These are phyloP conservation scores for Fusarium humuli DNA, from an alignment of 2,329 filamentous ascomycete genomes.

Conservation along the genomic window DNA sequence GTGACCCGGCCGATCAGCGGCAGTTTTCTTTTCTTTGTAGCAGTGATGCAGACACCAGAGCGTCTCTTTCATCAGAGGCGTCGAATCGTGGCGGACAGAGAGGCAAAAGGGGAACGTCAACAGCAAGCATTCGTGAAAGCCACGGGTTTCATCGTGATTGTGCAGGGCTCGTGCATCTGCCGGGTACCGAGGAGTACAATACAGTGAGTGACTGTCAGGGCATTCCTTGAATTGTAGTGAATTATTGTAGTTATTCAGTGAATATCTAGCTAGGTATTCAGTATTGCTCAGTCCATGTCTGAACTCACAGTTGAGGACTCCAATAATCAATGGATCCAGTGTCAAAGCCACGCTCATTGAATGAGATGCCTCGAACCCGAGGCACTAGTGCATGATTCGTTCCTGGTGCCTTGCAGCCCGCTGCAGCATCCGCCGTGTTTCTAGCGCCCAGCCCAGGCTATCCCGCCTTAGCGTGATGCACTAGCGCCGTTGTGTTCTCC, in stretches of 20 bases:
- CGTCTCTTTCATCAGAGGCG: slow-evolving; percentile 22
- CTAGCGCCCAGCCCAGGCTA: slow-evolving; percentile 30
- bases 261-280: not conserved
- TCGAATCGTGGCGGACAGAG: not conserved
- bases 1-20: slow-evolving; percentile 20
- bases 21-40: slow-evolving; percentile 14
- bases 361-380: slow-evolving; percentile 16
- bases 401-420: slow-evolving; percentile 40
- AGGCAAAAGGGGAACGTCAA: slow-evolving; percentile 18
- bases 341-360: not conserved
- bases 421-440: slow-evolving; percentile 15
- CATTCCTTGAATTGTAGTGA: not conserved
- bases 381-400: slow-evolving; percentile 30
- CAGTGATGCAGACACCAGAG: slow-evolving; percentile 2
- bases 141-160: slow-evolving; percentile 29
- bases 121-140: slow-evolving; percentile 10
- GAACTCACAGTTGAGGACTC: not conserved
- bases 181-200: slow-evolving; percentile 13
- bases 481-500: slow-evolving; percentile 15
- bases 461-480: slow-evolving; percentile 23
- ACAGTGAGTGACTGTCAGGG: not conserved
- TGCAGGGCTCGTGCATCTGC: slow-evolving; percentile 23
- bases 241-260: not conserved
- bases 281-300: not conserved
- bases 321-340: slow-evolving; percentile 19